A percentile compares a stretch with the other conserved stretches of the same genome.
phyloP scores from a whole-genome alignment of 2,329 filamentous ascomycete genomes.

The Alternaria longipes region DNA sequence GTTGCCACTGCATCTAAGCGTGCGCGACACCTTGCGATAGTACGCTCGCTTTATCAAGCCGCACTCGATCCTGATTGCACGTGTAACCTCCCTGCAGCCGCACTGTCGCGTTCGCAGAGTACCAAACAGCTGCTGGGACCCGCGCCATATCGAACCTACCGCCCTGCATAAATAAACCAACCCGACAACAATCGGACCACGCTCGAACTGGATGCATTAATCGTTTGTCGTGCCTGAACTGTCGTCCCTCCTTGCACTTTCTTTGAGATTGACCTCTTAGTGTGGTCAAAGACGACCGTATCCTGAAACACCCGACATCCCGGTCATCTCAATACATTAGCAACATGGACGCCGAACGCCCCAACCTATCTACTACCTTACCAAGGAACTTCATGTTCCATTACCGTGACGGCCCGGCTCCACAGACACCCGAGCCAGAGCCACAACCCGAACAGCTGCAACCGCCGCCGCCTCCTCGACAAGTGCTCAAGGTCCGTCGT shows the following conservation, averaged over 20 bases:
- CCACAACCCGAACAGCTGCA: constrained; percentile 46
- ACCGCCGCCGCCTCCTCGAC: constrained; percentile 57
- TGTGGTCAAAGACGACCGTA: constrained; percentile 19
- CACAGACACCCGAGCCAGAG: constrained; percentile 58
- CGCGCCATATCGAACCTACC: constrained; percentile 28
- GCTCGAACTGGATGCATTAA: constrained; percentile 22
- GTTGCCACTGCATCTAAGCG: constrained; percentile 20
- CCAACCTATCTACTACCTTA: constrained; percentile 60
- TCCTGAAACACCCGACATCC: constrained; percentile 13
- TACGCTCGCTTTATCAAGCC: constrained; percentile 29
- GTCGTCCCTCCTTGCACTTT: constrained; percentile 38
- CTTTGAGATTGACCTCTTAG: constrained; percentile 27
- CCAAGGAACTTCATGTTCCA: constrained; percentile 62
- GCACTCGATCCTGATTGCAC: constrained; percentile 34
- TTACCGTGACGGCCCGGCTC: constrained; percentile 56
- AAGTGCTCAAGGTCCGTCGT: constrained; percentile 59
- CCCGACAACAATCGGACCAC: constrained; percentile 24
- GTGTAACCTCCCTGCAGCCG: constrained; percentile 46
- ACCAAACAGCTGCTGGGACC: constrained; percentile 43
- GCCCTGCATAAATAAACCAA: constrained; percentile 40
- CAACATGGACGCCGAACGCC: constrained; percentile 54
- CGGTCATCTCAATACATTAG: constrained; percentile 4
- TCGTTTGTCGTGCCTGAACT: constrained; percentile 22
- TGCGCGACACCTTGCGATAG: constrained; percentile 34
- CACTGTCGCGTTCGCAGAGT: constrained; percentile 49